Base-by-base conservation (phyloP, 2,329 filamentous ascomycete genomes). In the Alternaria rosae region DNA sequence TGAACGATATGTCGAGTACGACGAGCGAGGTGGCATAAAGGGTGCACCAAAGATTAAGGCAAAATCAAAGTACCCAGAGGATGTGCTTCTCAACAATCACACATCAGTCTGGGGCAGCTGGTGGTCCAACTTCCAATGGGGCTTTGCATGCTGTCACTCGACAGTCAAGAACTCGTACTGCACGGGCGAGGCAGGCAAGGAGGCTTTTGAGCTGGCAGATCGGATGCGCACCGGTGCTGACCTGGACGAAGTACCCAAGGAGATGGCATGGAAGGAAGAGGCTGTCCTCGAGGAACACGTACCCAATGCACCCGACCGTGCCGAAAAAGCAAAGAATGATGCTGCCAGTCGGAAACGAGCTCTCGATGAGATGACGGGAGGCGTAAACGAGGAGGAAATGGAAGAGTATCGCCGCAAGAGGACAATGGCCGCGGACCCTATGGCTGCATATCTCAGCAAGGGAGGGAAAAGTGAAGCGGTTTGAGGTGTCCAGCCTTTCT, bases 141-240 rank as follows among this genome's bases (percentile, higher is more conserved):
- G 95, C 1, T 99, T 97, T 79, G 87, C 92, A 21, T 99, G 95
- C 79, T 99, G 95, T 83, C 93, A 96, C 78, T 97, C 93, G 0
- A 90, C 89, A 21, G 88, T 97, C 65, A 97, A 97, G 82, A 98
- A 99, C 80, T 97, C 93, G 74, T 99, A 98, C 75, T 99, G 95
- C 79, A 98, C 94, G 0, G 95, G 95, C 25, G 92, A 95, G 63
- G 92, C 92, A 61, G 95, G 95, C 35, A 96, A 89, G 78, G 82
- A 82, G 64, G 94, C 93, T 1, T 93, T 92, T 79, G 90, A 94
- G 70, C 90, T 92, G 59, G 89, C 92, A 0, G 89, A 95, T 68
- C 83, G 83, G 30, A 82, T 89, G 77, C 78, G 85, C 56, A 81
- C 81, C 35, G 84, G 81, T 6, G 74, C 79, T 26, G 77, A 82